These are phyloP conservation scores for Pseudohyphozyma bogoriensis DNA, from an alignment of 768 basidiomycete genomes.

Conservation along the genomic window DNA sequence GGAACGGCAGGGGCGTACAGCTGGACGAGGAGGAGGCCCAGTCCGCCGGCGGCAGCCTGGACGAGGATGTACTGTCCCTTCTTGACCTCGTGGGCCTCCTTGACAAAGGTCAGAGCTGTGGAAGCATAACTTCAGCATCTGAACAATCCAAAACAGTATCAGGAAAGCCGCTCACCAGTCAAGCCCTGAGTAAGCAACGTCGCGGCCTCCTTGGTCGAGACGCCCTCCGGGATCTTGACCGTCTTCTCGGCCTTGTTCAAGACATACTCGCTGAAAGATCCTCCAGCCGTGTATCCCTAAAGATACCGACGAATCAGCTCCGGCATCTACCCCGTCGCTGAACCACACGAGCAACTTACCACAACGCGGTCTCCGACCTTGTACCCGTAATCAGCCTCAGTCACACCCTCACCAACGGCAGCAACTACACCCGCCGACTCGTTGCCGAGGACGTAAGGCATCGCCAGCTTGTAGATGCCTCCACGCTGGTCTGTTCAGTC, in stretches of 20 bases:
- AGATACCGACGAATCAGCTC: too few relatives aligned
- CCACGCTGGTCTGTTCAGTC: slow-evolving; percentile 60
- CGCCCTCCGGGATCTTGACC: slow-evolving; percentile 53
- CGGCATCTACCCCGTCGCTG: not conserved
- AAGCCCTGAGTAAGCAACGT: slow-evolving; percentile 63
- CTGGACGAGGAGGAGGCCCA: slow-evolving; percentile 47
- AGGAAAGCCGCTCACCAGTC: slow-evolving; percentile 42
- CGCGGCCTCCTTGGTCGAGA: slow-evolving; percentile 45
- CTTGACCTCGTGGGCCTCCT: slow-evolving; percentile 76
- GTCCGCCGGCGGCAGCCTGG: slow-evolving; percentile 84
- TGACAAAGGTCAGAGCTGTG: slow-evolving; percentile 55
- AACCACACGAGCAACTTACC: slow-evolving; percentile 37
- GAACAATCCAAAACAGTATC: not conserved
- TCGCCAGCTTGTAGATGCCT: slow-evolving; percentile 43
- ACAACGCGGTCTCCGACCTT: slow-evolving; percentile 63
- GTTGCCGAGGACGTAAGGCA: slow-evolving; percentile 53
- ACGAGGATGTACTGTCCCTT: slow-evolving; percentile 42
- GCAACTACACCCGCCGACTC: slow-evolving; percentile 71
- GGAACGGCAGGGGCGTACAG: slow-evolving; percentile 25
- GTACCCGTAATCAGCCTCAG: slow-evolving; percentile 55
- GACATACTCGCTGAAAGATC: slow-evolving; percentile 57
- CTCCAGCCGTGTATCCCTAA: slow-evolving; percentile 30
- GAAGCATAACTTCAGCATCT: not conserved
- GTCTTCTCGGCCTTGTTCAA: slow-evolving; percentile 54
- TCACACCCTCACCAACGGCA: slow-evolving; percentile 54